Conservation (phyloP, 768 basidiomycete species). For the Kwoniella sp. region DNA sequence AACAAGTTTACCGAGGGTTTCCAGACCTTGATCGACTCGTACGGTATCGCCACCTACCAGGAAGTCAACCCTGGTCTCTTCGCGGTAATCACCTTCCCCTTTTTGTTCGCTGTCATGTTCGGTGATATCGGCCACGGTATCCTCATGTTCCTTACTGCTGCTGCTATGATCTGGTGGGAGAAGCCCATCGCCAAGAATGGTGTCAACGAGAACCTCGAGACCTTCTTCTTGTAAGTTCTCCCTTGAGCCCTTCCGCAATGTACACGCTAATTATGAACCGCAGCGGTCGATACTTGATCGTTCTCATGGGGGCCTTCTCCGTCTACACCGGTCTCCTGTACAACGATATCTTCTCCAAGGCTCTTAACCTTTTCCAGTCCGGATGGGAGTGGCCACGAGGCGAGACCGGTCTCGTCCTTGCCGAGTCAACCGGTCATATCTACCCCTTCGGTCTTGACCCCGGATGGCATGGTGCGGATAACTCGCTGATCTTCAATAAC, state of each 20-base stretch:
- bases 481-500: conserved; percentile 89
- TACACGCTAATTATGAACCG: conserved; percentile 8
- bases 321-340: conserved; percentile 96
- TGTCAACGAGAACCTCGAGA: conserved; percentile 80
- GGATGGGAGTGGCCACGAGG: conserved; percentile 79
- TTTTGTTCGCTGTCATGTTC: conserved; percentile 99
- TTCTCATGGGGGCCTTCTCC: conserved; percentile 96
- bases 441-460: conserved; percentile 96
- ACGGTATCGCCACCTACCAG: conserved; percentile 91
- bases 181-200: conserved; percentile 72
- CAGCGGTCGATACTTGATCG: conserved; percentile 96
- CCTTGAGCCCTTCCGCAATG: conserved; percentile 34
- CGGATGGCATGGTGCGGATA: conserved; percentile 90
- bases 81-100: conserved; percentile 82
- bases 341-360: conserved; percentile 97
- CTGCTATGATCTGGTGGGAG: conserved; percentile 86
- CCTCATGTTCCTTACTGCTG: conserved; percentile 74
- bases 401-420: conserved; percentile 61
- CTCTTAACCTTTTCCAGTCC: conserved; percentile 81
- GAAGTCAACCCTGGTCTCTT: conserved; percentile 97
- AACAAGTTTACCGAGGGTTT: conserved; percentile 96
- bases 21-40: conserved; percentile 97
- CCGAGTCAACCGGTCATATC: conserved; percentile 66
- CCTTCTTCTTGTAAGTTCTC: conserved; percentile 83
- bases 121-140: conserved; percentile 96